phyloP scores from a whole-genome alignment of 2,329 filamentous ascomycete species.

The Trichoderma simmonsii region DNA sequence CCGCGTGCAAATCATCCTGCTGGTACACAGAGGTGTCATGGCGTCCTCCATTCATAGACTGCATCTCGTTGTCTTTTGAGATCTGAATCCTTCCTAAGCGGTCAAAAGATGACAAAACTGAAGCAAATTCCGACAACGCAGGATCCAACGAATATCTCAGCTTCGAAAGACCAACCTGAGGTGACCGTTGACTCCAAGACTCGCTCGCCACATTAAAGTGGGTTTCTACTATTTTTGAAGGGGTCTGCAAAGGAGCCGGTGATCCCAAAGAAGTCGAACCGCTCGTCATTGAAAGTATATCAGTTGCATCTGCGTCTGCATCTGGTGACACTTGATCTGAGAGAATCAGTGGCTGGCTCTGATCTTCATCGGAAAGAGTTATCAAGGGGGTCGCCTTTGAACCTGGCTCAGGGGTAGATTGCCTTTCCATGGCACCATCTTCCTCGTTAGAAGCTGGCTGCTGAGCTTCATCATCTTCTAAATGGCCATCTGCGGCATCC shows the following conservation, averaged over 20 bases:
- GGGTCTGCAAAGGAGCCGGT: background rate
- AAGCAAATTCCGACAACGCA: slow-evolving; percentile 28
- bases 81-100: slow-evolving; percentile 26
- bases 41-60: background rate
- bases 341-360: background rate
- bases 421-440: background rate
- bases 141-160: slow-evolving; percentile 24
- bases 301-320: background rate
- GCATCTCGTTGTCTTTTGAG: slow-evolving; percentile 17
- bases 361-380: background rate
- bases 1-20: background rate
- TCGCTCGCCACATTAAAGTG: background rate
- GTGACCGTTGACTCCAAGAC: slow-evolving; percentile 10
- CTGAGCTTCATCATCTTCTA: background rate
- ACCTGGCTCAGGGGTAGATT: background rate
- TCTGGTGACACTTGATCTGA: background rate
- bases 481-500: background rate
- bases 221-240: slow-evolving; percentile 14
- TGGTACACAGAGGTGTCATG: background rate
- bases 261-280: background rate
- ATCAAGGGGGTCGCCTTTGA: background rate
- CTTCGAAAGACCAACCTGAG: slow-evolving; percentile 18
- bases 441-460: background rate
- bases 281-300: background rate
- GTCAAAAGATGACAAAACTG: slow-evolving; percentile 30